Evolutionary conservation across 2,329 filamentous ascomycete genomes (phyloP).

Genomic region (Botrytis squamosa): DNA sequence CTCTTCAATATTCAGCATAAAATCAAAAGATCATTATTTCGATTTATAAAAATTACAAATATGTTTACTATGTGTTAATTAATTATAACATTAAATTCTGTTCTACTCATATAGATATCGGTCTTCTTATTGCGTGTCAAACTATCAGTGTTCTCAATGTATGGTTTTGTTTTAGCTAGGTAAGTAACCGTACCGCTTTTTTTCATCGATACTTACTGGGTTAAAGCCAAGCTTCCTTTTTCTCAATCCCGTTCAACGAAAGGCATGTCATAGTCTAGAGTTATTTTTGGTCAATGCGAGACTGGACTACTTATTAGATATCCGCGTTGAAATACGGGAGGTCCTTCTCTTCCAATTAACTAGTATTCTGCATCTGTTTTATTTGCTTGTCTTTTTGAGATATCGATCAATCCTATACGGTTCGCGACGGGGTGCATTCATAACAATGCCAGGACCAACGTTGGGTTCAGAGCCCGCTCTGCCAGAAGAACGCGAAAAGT

Average conservation of each 20-base stretch:
- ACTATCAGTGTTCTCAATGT: background rate
- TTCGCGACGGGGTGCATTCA: background rate
- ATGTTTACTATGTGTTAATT: accelerated
- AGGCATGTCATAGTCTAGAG: slow-evolving; percentile 4
- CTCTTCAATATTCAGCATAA: background rate
- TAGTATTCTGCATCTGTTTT: background rate
- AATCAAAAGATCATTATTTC: background rate
- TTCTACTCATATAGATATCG: background rate
- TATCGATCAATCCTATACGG: background rate
- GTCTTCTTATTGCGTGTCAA: background rate
- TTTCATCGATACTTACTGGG: background rate
- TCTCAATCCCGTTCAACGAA: background rate
- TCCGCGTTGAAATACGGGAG: background rate
- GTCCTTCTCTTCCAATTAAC: background rate
- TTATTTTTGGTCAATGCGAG: background rate
- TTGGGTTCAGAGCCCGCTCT: slow-evolving; percentile 37
- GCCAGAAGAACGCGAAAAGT: slow-evolving; percentile 38
- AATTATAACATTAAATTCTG: accelerated
- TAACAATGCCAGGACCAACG: slow-evolving; percentile 15
- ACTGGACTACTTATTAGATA: background rate
- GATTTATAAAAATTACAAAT: background rate
- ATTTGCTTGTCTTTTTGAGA: background rate
- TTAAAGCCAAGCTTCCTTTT: background rate
- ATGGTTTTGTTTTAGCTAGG: background rate
- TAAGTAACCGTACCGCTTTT: background rate